Conservation (phyloP, 1,284 basidiomycete genomes). For the Macrocystidia cucumis region DNA sequence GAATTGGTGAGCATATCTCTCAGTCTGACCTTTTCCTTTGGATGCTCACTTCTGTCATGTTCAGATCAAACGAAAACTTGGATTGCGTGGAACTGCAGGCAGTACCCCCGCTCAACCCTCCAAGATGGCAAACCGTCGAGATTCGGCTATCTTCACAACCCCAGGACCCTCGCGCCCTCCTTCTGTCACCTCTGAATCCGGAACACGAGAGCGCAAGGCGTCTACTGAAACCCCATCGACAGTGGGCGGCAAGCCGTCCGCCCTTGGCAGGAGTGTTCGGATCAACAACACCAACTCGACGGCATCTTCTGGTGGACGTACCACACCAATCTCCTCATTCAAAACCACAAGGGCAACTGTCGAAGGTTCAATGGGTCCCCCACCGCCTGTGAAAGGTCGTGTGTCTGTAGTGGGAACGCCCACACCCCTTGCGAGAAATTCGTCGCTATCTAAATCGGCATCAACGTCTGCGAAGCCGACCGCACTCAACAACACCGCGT, state of each 20-base stretch:
- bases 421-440: conserved; percentile 23
- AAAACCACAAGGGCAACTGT: conserved; percentile 9
- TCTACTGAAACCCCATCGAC: conserved; percentile 19
- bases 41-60: conserved; percentile 8
- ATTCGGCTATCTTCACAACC: conserved; percentile 46
- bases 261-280: conserved; percentile 43
- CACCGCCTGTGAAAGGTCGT: conserved; percentile 31
- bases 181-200: conserved; percentile 39
- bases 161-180: conserved; percentile 44
- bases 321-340: conserved; percentile 12
- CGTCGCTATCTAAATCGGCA: conserved; percentile 25
- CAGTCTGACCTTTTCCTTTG: background rate
- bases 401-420: conserved; percentile 27
- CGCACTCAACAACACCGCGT: conserved; percentile 13
- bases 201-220: conserved; percentile 19
- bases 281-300: conserved; percentile 24
- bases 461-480: conserved; percentile 24
- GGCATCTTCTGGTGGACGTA: conserved; percentile 7
- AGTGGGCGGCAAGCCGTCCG: conserved; percentile 18
- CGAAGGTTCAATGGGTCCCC: conserved; percentile 42
- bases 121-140: conserved; percentile 38
- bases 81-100: conserved; percentile 53
- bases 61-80: conserved; percentile 69
- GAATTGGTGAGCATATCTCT: conserved; percentile 57
- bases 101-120: conserved; percentile 45